Percentiles rank a stretch among this genome's conserved stretches.
Conservation (phyloP, 1,284 basidiomycete genomes). For the Xerocomus amazonicus region DNA sequence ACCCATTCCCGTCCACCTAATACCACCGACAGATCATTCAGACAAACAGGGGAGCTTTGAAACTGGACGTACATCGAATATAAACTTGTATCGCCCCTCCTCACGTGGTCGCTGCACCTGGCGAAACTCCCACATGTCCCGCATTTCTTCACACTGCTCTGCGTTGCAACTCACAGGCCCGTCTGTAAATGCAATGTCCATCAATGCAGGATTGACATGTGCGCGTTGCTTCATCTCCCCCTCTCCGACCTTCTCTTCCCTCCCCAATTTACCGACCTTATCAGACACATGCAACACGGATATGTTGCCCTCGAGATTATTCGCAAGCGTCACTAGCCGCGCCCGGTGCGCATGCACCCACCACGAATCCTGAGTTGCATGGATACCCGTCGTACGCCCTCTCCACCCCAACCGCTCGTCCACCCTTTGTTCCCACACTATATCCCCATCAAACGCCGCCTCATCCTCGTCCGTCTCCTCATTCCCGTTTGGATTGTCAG, state of each 20-base stretch:
- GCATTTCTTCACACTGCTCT: slow-evolving; percentile 42
- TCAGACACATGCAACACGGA: slow-evolving; percentile 18
- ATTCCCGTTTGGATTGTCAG: background rate
- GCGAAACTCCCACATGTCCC: slow-evolving; percentile 46
- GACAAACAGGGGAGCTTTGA: background rate
- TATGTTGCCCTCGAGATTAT: slow-evolving; percentile 31
- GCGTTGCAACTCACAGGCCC: slow-evolving; percentile 44
- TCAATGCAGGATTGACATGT: slow-evolving; percentile 45
- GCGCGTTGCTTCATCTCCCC: slow-evolving; percentile 36
- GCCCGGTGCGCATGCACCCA: slow-evolving; percentile 53
- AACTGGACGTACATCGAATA: slow-evolving; percentile 50
- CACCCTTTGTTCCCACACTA: slow-evolving; percentile 52
- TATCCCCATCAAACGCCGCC: slow-evolving; percentile 40
- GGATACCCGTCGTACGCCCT: slow-evolving; percentile 65
- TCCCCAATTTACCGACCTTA: background rate
- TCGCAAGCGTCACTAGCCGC: slow-evolving; percentile 38
- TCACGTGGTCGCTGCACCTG: slow-evolving; percentile 40
- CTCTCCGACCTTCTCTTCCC: slow-evolving; percentile 37
- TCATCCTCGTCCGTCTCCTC: background rate
- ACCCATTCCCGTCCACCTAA: slow-evolving; percentile 65
- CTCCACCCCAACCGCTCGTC: slow-evolving; percentile 61
- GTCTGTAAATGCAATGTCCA: slow-evolving; percentile 57
- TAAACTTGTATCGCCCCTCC: slow-evolving; percentile 60
- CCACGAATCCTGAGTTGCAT: slow-evolving; percentile 37
- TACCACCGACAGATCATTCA: too few species aligned